Base-by-base conservation (phyloP, 768 basidiomycete genomes). In the Kwoniella heveanensis region DNA sequence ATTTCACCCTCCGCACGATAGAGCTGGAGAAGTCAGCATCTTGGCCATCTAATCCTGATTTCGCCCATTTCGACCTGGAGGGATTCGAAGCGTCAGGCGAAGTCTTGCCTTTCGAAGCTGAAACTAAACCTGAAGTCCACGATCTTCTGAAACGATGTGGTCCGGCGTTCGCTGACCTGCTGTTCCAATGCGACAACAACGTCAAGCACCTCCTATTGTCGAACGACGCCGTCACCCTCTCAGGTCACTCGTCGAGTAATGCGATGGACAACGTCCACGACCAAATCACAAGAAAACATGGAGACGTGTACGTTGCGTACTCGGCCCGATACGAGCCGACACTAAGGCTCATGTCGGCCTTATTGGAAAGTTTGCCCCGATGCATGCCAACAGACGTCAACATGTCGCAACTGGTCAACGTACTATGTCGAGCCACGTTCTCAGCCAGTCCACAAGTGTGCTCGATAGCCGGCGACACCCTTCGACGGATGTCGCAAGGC, bases 361-460 rank as follows among this genome's bases (percentile, higher is more conserved):
- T 88, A 72, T 89, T 92, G 77, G 88, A 89, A 64, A 85, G 90
- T 5, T 89, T 92, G 87, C 93, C 93, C 0, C 86, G 93, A 2
- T 89, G 87, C 70, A 82, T 92, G 47, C 86, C 88, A 72, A 79
- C 83, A 1, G 82, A 78, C 86, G 30, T 71, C 85, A 47, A 69
- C 15, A 77, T 88, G 52, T 75, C 83, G 12, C 88, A 88, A 47
- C 85, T 87, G 0, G 83, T 91, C 54, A 88, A 91, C 67, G 87
- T 91, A 83, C 85, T 94, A 25, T 82, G 93, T 50, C 85, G 87
- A 32, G 90, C 89, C 1, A 85, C 91, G n/a, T 83, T 91, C 25
- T 93, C 95, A 68, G 86, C 92, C 29, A 91, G 96, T 66, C 89
- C 90, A 1, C 70, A 81, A 1, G 82, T 95, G 1, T 85, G 85